phyloP scores from a whole-genome alignment of 306 rosid genomes.

The Sindora glabra region DNA sequence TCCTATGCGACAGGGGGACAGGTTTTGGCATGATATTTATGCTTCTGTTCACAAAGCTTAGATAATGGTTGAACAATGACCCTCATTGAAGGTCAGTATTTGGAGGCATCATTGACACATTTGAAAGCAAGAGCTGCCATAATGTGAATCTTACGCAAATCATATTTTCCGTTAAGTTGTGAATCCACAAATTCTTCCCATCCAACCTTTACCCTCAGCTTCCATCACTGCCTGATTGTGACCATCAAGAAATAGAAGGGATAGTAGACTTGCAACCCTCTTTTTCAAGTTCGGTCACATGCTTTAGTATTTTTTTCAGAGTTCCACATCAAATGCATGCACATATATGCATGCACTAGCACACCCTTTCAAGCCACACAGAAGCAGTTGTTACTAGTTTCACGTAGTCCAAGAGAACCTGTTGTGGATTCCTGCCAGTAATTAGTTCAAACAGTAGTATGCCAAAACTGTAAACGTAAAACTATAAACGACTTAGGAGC shows the following conservation, averaged over 20 bases:
- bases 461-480: conserved; percentile 51
- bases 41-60: conserved; percentile 13
- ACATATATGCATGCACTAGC: background rate
- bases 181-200: conserved; percentile 47
- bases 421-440: conserved; percentile 43
- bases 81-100: conserved; percentile 23
- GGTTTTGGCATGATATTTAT: background rate
- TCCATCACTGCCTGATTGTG: conserved; percentile 38
- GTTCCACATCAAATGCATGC: no score
- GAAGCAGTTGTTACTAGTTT: conserved; percentile 31
- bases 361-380: background rate
- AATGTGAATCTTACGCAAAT: conserved; percentile 18
- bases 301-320: no score
- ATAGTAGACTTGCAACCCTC: no score
- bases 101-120: conserved; percentile 27
- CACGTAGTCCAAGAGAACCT: conserved; percentile 43
- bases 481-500: no score
- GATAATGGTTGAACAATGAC: conserved; percentile 21
- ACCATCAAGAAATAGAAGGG: conserved; percentile 2
- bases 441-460: conserved; percentile 44
- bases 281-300: no score
- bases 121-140: conserved; percentile 35
- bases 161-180: conserved; percentile 29
- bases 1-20: conserved; percentile 1
- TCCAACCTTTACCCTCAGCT: conserved; percentile 26